Conservation (phyloP, 176 grass and related monocot species). For the Lolium perenne region DNA sequence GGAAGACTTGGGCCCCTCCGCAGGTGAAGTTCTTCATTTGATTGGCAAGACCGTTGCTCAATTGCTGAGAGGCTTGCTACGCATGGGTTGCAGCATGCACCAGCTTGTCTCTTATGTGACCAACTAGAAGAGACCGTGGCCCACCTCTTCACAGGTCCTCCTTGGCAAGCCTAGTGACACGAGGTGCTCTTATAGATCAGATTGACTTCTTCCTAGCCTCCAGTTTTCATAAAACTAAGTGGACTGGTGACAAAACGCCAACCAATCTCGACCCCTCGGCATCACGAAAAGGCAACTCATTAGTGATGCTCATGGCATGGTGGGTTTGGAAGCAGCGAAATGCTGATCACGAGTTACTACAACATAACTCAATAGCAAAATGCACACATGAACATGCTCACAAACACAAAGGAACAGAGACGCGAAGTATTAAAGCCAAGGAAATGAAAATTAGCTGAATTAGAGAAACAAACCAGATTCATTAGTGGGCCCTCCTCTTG, state of each 20-base stretch:
- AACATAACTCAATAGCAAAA: constrained; percentile 11
- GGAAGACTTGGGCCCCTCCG: background rate
- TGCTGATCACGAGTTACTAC: constrained; percentile 4
- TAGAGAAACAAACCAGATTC: constrained; percentile 67
- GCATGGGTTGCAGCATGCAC: background rate
- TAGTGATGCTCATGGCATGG: background rate
- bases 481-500: constrained; percentile 82
- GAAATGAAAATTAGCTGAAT: constrained; percentile 21
- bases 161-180: background rate
- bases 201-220: constrained; percentile 1
- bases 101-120: background rate
- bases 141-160: constrained; percentile 5
- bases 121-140: background rate
- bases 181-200: background rate
- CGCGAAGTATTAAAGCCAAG: constrained; percentile 17
- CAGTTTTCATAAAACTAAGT: background rate
- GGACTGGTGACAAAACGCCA: background rate
- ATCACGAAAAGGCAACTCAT: background rate
- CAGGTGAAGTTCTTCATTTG: constrained; percentile 16
- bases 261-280: background rate
- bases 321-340: constrained; percentile 20
- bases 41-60: background rate
- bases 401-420: background rate
- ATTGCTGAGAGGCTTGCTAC: background rate
- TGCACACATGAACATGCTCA: constrained; percentile 22